Conservation (phyloP, 164 flowering plant genomes). For the Umbellularia californica region DNA sequence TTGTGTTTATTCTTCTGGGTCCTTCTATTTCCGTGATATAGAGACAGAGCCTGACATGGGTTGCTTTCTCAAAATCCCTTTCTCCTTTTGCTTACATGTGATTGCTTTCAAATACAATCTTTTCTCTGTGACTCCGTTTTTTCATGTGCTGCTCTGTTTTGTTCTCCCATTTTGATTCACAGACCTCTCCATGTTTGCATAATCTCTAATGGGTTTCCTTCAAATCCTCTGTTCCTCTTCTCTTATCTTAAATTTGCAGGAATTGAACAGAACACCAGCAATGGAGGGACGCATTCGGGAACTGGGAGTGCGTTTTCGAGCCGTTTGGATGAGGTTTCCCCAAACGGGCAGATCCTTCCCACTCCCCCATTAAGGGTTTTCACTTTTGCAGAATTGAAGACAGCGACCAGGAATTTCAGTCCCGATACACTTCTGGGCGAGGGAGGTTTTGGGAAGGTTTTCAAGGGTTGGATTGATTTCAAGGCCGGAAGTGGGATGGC, state of each 20-base stretch:
- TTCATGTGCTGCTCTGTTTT: too few relatives aligned
- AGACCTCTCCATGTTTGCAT: too few relatives aligned
- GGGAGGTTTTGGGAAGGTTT: conserved; percentile 75
- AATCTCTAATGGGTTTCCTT: not conserved
- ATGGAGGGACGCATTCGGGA: not conserved
- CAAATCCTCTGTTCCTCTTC: not conserved
- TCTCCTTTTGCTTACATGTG: too few relatives aligned
- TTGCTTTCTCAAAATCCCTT: too few relatives aligned
- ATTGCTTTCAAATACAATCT: too few relatives aligned
- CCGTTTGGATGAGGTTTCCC: conserved; percentile 17
- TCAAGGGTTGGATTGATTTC: conserved; percentile 59
- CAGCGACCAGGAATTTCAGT: conserved; percentile 50
- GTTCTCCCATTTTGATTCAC: too few relatives aligned
- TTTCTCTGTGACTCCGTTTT: too few relatives aligned
- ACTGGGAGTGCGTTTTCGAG: not conserved
- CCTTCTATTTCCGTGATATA: too few relatives aligned
- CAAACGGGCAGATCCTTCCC: conserved; percentile 40
- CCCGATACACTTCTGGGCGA: conserved; percentile 47
- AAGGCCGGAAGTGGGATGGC: conserved; percentile 44
- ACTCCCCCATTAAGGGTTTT: conserved; percentile 43
- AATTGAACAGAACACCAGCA: not conserved
- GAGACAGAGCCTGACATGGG: too few relatives aligned
- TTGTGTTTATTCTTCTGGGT: too few relatives aligned
- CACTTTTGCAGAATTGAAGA: conserved; percentile 50
- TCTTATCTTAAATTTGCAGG: not conserved